Evolutionary conservation across 169 alveolate species (phyloP).

Genomic region (Cryptosporidium meleagridis): DNA sequence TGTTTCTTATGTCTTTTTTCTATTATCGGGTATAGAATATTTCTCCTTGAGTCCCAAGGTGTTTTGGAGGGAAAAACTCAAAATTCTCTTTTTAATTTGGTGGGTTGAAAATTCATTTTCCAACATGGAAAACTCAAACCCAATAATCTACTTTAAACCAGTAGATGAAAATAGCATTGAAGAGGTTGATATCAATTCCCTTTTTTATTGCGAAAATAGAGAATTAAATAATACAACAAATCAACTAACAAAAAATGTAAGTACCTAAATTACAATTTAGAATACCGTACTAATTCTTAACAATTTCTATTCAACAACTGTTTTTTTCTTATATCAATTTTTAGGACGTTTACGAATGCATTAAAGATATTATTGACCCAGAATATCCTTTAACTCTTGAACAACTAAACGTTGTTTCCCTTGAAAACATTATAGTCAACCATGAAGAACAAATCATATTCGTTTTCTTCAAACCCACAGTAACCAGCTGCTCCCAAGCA

Average conservation of each 20-base stretch:
- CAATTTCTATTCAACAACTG: not conserved
- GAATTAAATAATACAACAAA: not conserved
- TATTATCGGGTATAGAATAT: too few species aligned
- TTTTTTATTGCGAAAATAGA: conserved; percentile 15
- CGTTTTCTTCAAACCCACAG: conserved; percentile 95
- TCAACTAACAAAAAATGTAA: conserved; percentile 5
- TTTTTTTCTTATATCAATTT: not conserved
- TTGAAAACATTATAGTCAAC: conserved; percentile 87
- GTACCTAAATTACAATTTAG: not conserved
- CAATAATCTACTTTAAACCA: conserved; percentile 34
- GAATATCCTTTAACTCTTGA: conserved; percentile 98
- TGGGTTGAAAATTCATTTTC: not conserved
- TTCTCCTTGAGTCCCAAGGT: not conserved
- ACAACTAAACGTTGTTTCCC: conserved; percentile 92
- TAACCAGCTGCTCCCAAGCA: conserved; percentile 97
- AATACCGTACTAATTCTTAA: not conserved
- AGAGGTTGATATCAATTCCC: not conserved
- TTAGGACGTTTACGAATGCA: conserved; percentile 91
- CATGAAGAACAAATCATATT: conserved; percentile 82
- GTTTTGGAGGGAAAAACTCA: conserved; percentile 40
- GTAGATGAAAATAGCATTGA: not conserved
- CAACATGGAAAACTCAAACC: conserved; percentile 59
- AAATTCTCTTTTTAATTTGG: not conserved
- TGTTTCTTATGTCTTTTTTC: not conserved
- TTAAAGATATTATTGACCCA: conserved; percentile 95